phyloP scores from a whole-genome alignment of 495 filamentous ascomycete species.

The Echria macrotheca region DNA sequence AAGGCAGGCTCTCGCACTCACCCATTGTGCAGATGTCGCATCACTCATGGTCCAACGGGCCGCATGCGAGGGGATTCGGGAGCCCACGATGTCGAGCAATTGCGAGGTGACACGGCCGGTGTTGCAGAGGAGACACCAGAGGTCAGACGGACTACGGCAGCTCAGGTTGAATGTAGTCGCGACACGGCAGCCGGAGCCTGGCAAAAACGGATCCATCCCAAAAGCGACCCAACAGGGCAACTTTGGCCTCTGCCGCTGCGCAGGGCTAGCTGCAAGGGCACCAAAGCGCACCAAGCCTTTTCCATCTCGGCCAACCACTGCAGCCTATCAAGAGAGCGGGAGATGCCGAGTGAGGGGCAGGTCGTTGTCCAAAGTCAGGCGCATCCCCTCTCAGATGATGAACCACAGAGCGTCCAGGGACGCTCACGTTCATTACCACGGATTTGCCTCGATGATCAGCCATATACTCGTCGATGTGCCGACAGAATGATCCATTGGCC shows the following conservation, averaged over 20 bases:
- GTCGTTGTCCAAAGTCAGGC: slow-evolving; percentile 1
- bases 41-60: slow-evolving; percentile 24
- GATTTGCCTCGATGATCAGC: no score
- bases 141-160: slow-evolving; percentile 1
- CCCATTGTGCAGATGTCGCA: slow-evolving; percentile 28
- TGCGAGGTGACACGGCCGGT: neutral
- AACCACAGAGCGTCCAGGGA: no score
- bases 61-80: slow-evolving; percentile 8
- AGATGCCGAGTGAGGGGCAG: slow-evolving; percentile 6
- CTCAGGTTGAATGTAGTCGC: slow-evolving; percentile 5
- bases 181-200: neutral
- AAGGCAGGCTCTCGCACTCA: slow-evolving; percentile 18
- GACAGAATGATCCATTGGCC: no score
- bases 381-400: neutral
- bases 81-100: neutral
- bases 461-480: no score
- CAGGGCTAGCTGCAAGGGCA: slow-evolving; percentile 7
- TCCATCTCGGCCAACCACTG: no score
- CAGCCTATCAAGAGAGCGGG: slow-evolving; percentile 1
- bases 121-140: neutral
- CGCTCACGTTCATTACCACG: no score
- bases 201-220: slow-evolving; percentile 2
- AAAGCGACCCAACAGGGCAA: neutral
- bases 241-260: neutral
- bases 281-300: neutral